These are phyloP conservation scores for Venturia effusa DNA, from an alignment of 2,329 filamentous ascomycete species.

Conservation along the genomic window DNA sequence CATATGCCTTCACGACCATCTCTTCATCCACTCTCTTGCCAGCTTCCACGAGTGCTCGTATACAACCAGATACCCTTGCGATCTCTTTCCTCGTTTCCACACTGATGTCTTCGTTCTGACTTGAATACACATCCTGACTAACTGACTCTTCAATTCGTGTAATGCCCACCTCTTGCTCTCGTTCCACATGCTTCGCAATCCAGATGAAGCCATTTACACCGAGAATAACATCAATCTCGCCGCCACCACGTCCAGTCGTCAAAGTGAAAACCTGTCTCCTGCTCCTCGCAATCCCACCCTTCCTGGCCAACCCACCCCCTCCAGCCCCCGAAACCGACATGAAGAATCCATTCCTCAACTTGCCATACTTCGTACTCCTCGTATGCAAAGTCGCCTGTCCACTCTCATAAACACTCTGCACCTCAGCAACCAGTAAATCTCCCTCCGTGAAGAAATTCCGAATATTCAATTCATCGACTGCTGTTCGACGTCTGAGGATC, in stretches of 20 bases:
- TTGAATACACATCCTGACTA: slow-evolving; percentile 79
- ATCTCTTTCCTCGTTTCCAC: slow-evolving; percentile 77
- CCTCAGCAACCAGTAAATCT: slow-evolving; percentile 86
- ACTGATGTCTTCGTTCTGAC: slow-evolving; percentile 81
- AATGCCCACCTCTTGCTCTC: slow-evolving; percentile 49
- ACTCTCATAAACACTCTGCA: slow-evolving; percentile 79
- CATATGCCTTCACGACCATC: slow-evolving; percentile 72
- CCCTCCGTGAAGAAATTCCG: slow-evolving; percentile 95
- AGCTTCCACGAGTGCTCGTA: slow-evolving; percentile 71
- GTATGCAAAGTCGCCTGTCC: slow-evolving; percentile 84
- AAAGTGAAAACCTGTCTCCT: slow-evolving; percentile 84
- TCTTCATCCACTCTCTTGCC: slow-evolving; percentile 84
- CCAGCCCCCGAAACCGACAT: slow-evolving; percentile 71
- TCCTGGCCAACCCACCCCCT: slow-evolving; percentile 35
- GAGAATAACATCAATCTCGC: slow-evolving; percentile 71
- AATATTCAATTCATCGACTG: slow-evolving; percentile 95
- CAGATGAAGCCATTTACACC: slow-evolving; percentile 97
- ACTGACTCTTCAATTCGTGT: slow-evolving; percentile 83
- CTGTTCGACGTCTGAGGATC: slow-evolving; percentile 80
- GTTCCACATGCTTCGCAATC: slow-evolving; percentile 75
- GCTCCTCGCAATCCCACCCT: slow-evolving; percentile 69
- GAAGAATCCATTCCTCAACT: slow-evolving; percentile 88
- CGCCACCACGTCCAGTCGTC: slow-evolving; percentile 46
- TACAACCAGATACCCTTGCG: slow-evolving; percentile 67
- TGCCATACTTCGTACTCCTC: slow-evolving; percentile 83